Evolutionary conservation across 2,329 filamentous ascomycete genomes (phyloP).

Genomic region (Phyllosticta capitalensis): DNA sequence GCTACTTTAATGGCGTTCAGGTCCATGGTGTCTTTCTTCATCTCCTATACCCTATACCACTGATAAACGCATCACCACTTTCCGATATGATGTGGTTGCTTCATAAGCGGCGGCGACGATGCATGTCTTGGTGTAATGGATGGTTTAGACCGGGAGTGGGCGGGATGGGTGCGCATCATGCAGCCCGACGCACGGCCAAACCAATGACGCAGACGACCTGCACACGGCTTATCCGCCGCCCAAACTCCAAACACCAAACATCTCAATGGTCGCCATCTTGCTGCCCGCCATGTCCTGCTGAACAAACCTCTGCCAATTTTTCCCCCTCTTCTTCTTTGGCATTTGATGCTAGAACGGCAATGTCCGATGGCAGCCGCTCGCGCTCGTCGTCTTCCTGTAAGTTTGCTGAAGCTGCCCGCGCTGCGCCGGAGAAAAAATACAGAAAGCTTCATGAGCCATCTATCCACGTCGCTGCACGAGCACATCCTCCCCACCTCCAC

Average conservation of each 20-base stretch:
- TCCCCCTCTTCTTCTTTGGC: background rate
- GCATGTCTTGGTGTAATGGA: background rate
- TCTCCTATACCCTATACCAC: background rate
- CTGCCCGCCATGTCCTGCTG: slow-evolving; percentile 4
- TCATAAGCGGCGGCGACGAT: no score
- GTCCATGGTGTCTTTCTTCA: background rate
- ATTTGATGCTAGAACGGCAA: slow-evolving; percentile 28
- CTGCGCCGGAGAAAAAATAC: background rate
- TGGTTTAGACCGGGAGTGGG: background rate
- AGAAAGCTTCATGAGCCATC: background rate
- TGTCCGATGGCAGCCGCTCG: slow-evolving; percentile 43
- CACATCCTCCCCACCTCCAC: background rate
- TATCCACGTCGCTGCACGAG: background rate
- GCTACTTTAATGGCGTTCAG: background rate
- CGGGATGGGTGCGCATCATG: background rate
- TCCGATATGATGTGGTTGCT: background rate
- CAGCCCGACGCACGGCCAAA: background rate
- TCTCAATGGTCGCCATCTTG: background rate
- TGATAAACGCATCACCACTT: background rate
- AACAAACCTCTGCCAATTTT: background rate
- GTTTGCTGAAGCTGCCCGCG: slow-evolving; percentile 10
- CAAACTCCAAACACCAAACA: background rate
- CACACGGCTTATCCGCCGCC: background rate
- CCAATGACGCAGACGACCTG: slow-evolving; percentile 9
- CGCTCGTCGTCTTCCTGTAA: slow-evolving; percentile 43